Evolutionary conservation across 805 yeast species (phyloP).

Genomic region (Blastobotrys terrestris): DNA sequence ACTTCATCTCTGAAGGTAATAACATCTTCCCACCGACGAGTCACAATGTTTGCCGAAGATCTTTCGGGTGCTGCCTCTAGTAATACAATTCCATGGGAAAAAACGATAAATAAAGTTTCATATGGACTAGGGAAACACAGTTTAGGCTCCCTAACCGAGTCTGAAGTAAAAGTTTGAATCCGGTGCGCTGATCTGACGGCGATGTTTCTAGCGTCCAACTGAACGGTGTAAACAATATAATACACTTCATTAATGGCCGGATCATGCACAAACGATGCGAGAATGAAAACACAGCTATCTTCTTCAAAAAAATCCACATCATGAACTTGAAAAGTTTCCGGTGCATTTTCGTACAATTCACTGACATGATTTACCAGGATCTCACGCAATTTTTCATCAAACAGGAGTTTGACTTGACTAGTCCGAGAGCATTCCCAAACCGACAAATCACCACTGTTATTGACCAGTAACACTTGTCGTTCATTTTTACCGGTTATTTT

Average conservation of each 20-base stretch:
- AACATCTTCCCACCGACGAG: conserved; percentile 73
- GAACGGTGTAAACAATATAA: conserved; percentile 49
- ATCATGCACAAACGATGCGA: conserved; percentile 40
- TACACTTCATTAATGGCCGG: conserved; percentile 29
- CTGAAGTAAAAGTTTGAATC: conserved; percentile 43
- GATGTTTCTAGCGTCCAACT: conserved; percentile 41
- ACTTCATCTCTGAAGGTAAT: conserved; percentile 51
- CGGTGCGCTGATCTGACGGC: conserved; percentile 60
- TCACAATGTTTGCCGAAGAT: conserved; percentile 25
- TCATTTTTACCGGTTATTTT: conserved; percentile 46
- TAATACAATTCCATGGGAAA: conserved; percentile 56
- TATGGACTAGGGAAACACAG: conserved; percentile 54
- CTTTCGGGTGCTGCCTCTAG: conserved; percentile 42
- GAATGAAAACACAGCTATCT: conserved; percentile 40
- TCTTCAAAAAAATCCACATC: conserved; percentile 51
- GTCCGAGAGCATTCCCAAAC: conserved; percentile 45
- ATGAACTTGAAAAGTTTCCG: conserved; percentile 45
- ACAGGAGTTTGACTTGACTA: conserved; percentile 36
- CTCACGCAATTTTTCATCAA: conserved; percentile 34
- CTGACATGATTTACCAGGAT: conserved; percentile 37
- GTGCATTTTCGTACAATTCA: conserved; percentile 48
- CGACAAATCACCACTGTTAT: conserved; percentile 41
- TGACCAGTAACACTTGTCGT: conserved; percentile 37
- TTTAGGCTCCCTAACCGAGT: conserved; percentile 37
- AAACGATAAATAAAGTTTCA: conserved; percentile 53